Conservation (phyloP, 1,139 yeast genomes). For the Taphrina wiesneri region DNA sequence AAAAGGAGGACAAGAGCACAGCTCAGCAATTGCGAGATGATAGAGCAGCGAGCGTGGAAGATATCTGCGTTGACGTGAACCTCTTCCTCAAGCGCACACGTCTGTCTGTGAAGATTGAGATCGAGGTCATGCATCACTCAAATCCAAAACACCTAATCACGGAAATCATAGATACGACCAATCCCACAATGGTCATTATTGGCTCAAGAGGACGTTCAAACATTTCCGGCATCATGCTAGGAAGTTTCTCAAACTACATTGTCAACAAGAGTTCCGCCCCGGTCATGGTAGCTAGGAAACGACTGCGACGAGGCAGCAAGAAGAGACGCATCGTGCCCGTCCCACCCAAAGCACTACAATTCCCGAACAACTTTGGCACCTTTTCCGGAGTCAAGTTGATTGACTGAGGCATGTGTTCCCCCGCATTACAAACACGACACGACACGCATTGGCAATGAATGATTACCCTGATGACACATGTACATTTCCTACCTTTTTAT, state of each 20-base stretch:
- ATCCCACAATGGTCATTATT: conserved; percentile 79
- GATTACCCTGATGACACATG: neutral
- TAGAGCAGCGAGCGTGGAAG: conserved; percentile 60
- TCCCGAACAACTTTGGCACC: conserved; percentile 12
- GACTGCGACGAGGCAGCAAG: conserved; percentile 53
- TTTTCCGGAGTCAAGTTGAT: conserved; percentile 14
- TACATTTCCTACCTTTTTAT: neutral
- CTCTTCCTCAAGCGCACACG: conserved; percentile 68
- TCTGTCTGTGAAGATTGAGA: conserved; percentile 71
- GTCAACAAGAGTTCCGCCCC: conserved; percentile 80
- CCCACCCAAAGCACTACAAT: conserved; percentile 19
- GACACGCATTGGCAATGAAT: too few species aligned
- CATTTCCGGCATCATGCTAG: conserved; percentile 71
- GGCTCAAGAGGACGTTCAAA: conserved; percentile 80
- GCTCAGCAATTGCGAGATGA: conserved; percentile 45
- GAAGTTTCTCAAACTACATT: conserved; percentile 72
- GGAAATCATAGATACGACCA: conserved; percentile 77
- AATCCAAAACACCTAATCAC: conserved; percentile 82
- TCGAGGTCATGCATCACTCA: conserved; percentile 79
- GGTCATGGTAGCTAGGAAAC: conserved; percentile 85
- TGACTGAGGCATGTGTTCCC: conserved; percentile 4
- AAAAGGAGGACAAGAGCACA: conserved; percentile 39
- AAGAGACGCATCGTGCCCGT: conserved; percentile 24
- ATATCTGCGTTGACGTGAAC: conserved; percentile 61
- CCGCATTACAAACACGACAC: too few species aligned